These are phyloP conservation scores for Thalassiosira sp. DNA, from an alignment of 352 stramenopile species.

Conservation along the genomic window DNA sequence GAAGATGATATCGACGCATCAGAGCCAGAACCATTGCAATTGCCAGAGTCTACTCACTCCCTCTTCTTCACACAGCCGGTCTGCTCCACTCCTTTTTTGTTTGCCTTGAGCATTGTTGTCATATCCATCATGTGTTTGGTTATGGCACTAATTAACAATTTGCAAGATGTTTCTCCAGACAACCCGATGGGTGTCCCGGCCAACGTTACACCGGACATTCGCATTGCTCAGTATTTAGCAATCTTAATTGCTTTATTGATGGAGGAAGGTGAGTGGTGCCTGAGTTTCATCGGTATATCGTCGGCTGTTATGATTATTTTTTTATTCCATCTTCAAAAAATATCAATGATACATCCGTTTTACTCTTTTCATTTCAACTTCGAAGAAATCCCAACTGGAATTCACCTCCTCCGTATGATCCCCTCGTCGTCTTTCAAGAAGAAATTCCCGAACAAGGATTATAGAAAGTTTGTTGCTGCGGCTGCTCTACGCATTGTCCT, in stretches of 20 bases:
- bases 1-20: neutral
- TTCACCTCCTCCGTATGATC: conserved; percentile 38
- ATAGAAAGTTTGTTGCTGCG: conserved; percentile 17
- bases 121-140: conserved; percentile 25
- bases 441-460: conserved; percentile 16
- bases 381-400: conserved; percentile 29
- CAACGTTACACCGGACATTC: conserved; percentile 14
- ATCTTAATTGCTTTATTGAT: conserved; percentile 33
- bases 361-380: neutral
- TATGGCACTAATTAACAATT: conserved; percentile 29
- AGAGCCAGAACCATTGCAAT: conserved; percentile 22
- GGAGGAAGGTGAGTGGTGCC: conserved; percentile 22
- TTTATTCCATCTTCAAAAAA: no score
- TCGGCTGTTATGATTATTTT: no score
- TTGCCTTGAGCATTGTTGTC: conserved; percentile 7
- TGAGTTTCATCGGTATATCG: no score
- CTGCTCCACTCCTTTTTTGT: conserved; percentile 24
- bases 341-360: neutral
- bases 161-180: neutral
- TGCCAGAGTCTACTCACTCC: conserved; percentile 36
- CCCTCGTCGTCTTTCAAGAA: conserved; percentile 22
- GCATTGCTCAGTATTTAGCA: conserved; percentile 26
- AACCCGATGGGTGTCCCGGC: conserved; percentile 19
- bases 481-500: conserved; percentile 20
- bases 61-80: conserved; percentile 36